Evolutionary conservation across 148 eudicot species (phyloP).

Genomic region (Heliosperma pusillum): DNA sequence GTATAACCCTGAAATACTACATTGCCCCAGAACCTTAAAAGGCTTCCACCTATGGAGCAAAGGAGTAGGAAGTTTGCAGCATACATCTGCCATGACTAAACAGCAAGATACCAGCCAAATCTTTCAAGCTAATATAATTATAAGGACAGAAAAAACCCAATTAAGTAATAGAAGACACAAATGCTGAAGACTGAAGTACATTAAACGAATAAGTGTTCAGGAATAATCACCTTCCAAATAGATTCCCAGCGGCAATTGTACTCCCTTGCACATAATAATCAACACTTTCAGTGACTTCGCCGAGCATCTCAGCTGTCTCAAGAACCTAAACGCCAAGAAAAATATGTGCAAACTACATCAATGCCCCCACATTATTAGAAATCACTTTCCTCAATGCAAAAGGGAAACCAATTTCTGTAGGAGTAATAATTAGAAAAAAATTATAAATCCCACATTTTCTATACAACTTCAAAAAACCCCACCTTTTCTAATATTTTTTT

Average conservation of each 20-base stretch:
- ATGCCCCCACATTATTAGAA: conserved; percentile 5
- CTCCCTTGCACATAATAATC: conserved; percentile 93
- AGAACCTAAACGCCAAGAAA: conserved; percentile 49
- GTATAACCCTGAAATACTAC: not conserved
- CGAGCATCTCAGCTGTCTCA: conserved; percentile 85
- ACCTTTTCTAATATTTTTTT: no score
- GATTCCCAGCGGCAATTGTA: conserved; percentile 93
- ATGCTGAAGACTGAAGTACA: conserved; percentile 1
- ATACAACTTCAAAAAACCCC: no score
- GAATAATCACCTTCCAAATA: conserved; percentile 81
- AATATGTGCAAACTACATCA: conserved; percentile 1
- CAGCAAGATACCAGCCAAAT: conserved; percentile 9
- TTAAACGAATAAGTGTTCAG: not conserved
- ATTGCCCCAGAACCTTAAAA: not conserved
- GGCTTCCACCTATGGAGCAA: not conserved
- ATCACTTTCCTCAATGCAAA: not conserved
- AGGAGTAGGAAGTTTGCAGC: not conserved
- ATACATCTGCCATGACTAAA: not conserved
- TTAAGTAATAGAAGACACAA: not conserved
- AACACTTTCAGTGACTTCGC: conserved; percentile 94
- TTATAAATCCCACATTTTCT: no score
- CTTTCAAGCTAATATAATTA: not conserved
- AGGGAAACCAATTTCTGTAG: not conserved
- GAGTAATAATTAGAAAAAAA: not conserved
- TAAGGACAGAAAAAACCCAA: not conserved